Base-by-base conservation (phyloP, 495 filamentous ascomycete genomes). In the Rhypophila decipiens region DNA sequence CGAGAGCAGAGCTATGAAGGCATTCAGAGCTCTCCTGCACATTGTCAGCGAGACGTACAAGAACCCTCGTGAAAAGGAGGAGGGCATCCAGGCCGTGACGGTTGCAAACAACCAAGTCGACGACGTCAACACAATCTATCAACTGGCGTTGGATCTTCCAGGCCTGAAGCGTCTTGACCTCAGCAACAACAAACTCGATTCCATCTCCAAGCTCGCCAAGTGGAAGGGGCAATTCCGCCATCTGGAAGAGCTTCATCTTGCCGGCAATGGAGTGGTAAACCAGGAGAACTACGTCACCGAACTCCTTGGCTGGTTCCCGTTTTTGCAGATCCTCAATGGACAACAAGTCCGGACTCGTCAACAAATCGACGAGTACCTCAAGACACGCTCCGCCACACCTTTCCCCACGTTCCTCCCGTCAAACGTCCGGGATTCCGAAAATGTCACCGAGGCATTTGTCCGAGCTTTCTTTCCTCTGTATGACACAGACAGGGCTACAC, bases 21-120 rank as follows among this genome's bases (percentile, higher is more conserved):
- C 96, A 49, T 96, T 96, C 67, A 85, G 85, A 31, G 90, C 84
- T 2, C 70, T 96, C 24, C 89, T 96, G 84, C 81, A 79, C 46
- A 75, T 95, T 27, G 86, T 84, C 60, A 83, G 87, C 24, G 66
- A 77, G 54, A 72, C 80, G 22, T 93, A 93, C 68, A 77, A 77
- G 50, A 80, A 67, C 22, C 41, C 75, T 4, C 66, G 83, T 15
- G 74, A 81, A 24, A 87, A 88, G 59, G 75, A 78, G 21, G 80
- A 88, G 22, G 82, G 82, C 4, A 77, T 97, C 20, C 67, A 80
- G 42, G 87, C 86, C 46, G 80, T 96, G 52, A 84, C 82, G 15
- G 75, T 97, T 4, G 82, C 82, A 21, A 74, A 82, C 55, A 96
- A 96, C 53, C 74, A 78, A 39, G 80, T 97, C 21, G 65, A 74